These are phyloP conservation scores for Colletotrichum neosansevieriae DNA, from an alignment of 2,329 filamentous ascomycete species.

Conservation along the genomic window DNA sequence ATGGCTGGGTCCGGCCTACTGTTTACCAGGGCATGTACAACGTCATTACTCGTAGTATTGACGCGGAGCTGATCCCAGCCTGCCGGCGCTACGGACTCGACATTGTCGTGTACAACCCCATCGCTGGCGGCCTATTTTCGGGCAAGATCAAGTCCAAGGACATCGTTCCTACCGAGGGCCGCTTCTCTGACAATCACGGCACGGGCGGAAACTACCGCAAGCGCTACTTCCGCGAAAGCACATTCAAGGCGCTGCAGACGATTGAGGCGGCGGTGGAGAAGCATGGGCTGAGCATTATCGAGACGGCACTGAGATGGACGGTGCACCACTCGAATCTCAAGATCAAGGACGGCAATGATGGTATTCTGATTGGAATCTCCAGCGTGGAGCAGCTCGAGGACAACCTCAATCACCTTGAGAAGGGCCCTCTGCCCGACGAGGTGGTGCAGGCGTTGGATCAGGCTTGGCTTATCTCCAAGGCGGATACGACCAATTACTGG, in stretches of 20 bases:
- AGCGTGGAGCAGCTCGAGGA: constrained; percentile 67
- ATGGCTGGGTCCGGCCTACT: constrained; percentile 84
- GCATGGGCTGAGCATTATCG: constrained; percentile 76
- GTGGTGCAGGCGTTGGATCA: constrained; percentile 81
- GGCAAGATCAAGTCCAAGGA: constrained; percentile 82
- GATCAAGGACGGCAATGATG: constrained; percentile 66
- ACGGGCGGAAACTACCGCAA: constrained; percentile 70
- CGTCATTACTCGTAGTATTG: constrained; percentile 80
- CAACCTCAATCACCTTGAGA: constrained; percentile 70
- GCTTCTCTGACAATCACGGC: constrained; percentile 70
- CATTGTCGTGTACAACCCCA: constrained; percentile 84
- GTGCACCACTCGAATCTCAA: constrained; percentile 76
- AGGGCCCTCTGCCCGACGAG: constrained; percentile 81
- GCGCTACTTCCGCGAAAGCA: constrained; percentile 78
- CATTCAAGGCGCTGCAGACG: constrained; percentile 72
- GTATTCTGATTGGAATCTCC: constrained; percentile 70
- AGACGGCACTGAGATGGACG: constrained; percentile 80
- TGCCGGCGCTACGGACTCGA: constrained; percentile 83
- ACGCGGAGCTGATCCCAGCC: constrained; percentile 78
- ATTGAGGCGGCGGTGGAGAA: constrained; percentile 77
- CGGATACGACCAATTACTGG: constrained; percentile 65
- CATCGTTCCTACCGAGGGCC: constrained; percentile 71
- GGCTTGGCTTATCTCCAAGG: constrained; percentile 80
- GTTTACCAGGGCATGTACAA: constrained; percentile 94
- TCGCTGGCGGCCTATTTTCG: constrained; percentile 83